Percentiles rank a stretch among this genome's conserved stretches.
phyloP scores from a whole-genome alignment of 176 grass and related monocot genomes.

The Oryza coarctata region DNA sequence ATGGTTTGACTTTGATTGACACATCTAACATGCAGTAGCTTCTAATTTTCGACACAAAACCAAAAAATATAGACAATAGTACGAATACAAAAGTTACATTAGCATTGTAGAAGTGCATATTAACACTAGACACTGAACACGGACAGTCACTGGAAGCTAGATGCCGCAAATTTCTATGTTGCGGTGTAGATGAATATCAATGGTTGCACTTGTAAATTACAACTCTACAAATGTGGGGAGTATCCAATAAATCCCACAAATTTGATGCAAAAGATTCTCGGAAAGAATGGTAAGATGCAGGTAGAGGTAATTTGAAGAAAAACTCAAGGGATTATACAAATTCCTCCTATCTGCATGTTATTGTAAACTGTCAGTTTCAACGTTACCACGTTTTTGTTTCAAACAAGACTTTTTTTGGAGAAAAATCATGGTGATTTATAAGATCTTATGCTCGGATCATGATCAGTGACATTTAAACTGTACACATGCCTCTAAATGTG shows the following conservation, averaged over 20 bases:
- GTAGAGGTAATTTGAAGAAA: neutral
- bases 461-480: neutral
- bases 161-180: neutral
- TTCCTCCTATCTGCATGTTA: neutral
- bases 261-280: no score
- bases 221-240: neutral
- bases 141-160: neutral
- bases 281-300: neutral
- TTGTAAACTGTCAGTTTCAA: neutral
- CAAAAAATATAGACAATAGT: neutral
- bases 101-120: neutral
- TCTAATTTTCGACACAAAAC: neutral
- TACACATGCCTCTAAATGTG: neutral
- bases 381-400: neutral
- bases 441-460: neutral
- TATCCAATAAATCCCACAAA: no score
- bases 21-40: neutral
- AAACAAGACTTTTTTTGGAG: neutral
- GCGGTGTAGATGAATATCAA: neutral
- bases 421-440: neutral
- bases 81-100: neutral
- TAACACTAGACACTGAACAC: neutral
- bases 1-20: no score
- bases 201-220: neutral
- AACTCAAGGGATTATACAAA: neutral